Conservation (phyloP, 108 stramenopile species). For the Phaeodactylum tricornutum region DNA sequence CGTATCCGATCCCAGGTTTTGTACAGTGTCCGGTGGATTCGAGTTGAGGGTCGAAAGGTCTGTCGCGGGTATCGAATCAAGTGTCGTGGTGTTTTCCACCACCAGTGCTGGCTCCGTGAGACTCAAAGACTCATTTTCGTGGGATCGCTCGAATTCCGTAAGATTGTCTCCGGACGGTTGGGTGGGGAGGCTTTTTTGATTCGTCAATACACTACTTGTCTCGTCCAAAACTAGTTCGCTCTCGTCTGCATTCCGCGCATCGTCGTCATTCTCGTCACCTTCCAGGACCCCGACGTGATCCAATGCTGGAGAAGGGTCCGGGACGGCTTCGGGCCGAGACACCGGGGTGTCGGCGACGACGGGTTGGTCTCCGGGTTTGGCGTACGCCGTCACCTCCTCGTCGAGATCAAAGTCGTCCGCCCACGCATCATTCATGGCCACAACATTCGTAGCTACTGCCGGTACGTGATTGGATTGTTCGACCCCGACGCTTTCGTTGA, state of each 20-base stretch:
- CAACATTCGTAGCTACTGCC: neutral
- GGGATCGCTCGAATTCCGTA: no score
- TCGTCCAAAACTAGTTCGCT: no score
- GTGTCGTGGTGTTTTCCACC: no score
- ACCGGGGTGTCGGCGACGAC: neutral
- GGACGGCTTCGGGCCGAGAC: neutral
- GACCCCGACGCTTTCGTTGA: slow-evolving; percentile 37
- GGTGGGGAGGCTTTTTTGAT: no score
- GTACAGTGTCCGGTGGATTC: no score
- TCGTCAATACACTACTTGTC: no score
- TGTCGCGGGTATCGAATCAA: no score
- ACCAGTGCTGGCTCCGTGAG: no score
- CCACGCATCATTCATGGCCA: slow-evolving; percentile 17
- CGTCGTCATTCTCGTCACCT: slow-evolving; percentile 4
- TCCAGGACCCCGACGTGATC: slow-evolving; percentile 1
- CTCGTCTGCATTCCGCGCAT: slow-evolving; percentile 1
- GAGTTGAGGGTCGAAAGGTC: no score
- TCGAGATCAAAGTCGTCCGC: slow-evolving; percentile 31
- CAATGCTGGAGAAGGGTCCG: neutral
- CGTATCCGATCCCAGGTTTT: no score
- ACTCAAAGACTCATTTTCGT: no score
- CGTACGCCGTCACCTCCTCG: neutral
- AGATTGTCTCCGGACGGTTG: no score
- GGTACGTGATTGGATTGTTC: slow-evolving; percentile 1
- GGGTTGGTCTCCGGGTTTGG: neutral